Base-by-base conservation (phyloP, 495 filamentous ascomycete genomes). In the Annulohypoxylon maeteangense region DNA sequence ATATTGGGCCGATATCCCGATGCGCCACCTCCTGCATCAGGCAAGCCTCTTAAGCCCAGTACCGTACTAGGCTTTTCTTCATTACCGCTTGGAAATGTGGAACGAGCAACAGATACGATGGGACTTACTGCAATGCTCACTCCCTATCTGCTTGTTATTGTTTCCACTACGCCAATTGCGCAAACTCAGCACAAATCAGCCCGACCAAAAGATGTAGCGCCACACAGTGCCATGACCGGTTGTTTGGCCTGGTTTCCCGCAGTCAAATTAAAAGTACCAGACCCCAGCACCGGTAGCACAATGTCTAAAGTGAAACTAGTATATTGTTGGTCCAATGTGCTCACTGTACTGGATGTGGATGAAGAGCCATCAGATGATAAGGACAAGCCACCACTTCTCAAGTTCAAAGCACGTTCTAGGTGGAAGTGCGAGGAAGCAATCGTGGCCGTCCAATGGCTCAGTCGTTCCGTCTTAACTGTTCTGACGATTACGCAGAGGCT, bases 171-270 rank as follows among this genome's bases (percentile, higher is more conserved):
- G 3, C 95, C 95, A 2, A 84, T 98, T 53, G 95, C 95, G 7
- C 93, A 97, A 74, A 99, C 95, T 1, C 95, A 99, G 73, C 90
- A 96, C 78, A 99, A 99, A 81, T 88, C 92, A 42, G 86, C 92
- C 0, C 85, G 95, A 20, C 94, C 95, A 18, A 98, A 95, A 71
- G 95, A 97, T 67, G 87, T 98, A 18, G 89, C 91, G 3, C 88
- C 93, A 27, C 94, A 98, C 77, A 91, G 92, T 71, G 90, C 95
- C 23, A 89, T 99, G 85, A 98, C 91, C 36, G 95, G 94, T 14
- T 96, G 94, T 68, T 79, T 99, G 60, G 93, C 95, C 16, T 99
- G 95, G 95, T 99, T 98, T 78, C 95, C 95, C 4, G 92, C 93
- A 3, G 95, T 98, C 56, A 95, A 92, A 72, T 81, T 98, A 40